A percentile compares a stretch with the other conserved stretches of the same genome.
Conservation (phyloP, 768 basidiomycete species). For the Cystofilobasidium capitatum region DNA sequence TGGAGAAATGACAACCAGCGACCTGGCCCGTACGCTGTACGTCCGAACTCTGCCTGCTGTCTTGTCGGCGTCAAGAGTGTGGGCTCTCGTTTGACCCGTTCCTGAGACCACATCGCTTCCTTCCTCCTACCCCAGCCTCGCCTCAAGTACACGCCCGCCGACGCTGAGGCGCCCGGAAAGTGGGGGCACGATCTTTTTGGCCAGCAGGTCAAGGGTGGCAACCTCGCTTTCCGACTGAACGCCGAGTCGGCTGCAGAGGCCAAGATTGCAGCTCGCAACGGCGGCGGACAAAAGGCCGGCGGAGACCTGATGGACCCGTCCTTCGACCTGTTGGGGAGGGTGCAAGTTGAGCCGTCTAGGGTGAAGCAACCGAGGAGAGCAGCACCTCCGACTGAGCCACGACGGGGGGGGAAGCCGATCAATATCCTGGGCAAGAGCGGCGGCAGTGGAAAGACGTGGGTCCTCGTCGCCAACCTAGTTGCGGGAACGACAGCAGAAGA, state of each 20-base stretch:
- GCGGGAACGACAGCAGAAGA: conserved; percentile 25
- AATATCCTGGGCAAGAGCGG: conserved; percentile 20
- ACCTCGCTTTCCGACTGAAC: conserved; percentile 17
- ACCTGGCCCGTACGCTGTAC: background rate
- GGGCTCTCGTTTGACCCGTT: background rate
- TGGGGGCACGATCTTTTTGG: conserved; percentile 26
- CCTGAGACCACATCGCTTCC: background rate
- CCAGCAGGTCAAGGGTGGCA: conserved; percentile 13
- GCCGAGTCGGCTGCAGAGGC: conserved; percentile 5
- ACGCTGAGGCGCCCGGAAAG: background rate
- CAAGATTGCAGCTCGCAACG: conserved; percentile 15
- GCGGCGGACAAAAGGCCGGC: background rate
- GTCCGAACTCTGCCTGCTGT: too few species aligned
- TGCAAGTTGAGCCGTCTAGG: too few species aligned
- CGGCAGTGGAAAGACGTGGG: conserved; percentile 6
- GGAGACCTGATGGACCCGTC: conserved; percentile 13
- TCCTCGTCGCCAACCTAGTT: conserved; percentile 21
- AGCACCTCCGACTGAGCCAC: background rate
- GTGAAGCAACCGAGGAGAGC: background rate
- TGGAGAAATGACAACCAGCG: background rate
- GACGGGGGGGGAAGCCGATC: background rate
- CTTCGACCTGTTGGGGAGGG: conserved; percentile 1
- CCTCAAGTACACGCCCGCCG: conserved; percentile 12
- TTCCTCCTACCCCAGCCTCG: background rate
- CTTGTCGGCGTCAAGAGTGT: background rate